Conservation (phyloP, 2,329 filamentous ascomycete species). For the Penicillium sp. region DNA sequence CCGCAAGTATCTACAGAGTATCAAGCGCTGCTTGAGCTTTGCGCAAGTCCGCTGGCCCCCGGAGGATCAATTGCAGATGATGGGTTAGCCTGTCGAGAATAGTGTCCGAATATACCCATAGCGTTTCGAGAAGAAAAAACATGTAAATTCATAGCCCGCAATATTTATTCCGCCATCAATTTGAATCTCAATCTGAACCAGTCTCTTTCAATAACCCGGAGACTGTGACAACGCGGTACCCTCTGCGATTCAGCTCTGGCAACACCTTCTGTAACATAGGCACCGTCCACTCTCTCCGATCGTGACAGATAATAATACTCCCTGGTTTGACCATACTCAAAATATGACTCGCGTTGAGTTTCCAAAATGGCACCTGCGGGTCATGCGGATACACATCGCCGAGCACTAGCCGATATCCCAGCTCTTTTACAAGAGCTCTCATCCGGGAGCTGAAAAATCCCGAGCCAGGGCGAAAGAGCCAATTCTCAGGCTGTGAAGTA, state of each 20-base stretch:
- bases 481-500: constrained; percentile 48
- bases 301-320: constrained; percentile 81
- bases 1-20: constrained; percentile 93
- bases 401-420: constrained; percentile 73
- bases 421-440: constrained; percentile 56
- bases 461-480: constrained; percentile 79
- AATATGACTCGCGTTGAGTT: constrained; percentile 74
- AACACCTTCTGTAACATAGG: constrained; percentile 75
- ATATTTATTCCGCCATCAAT: not conserved
- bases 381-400: constrained; percentile 89
- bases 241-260: constrained; percentile 66
- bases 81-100: constrained; percentile 63
- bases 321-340: constrained; percentile 76
- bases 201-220: constrained; percentile 59
- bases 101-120: constrained; percentile 16
- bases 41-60: constrained; percentile 96
- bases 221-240: constrained; percentile 71
- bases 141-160: not conserved
- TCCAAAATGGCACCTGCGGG: constrained; percentile 71
- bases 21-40: constrained; percentile 95
- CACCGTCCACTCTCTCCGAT: constrained; percentile 76
- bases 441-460: constrained; percentile 77
- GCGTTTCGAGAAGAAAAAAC: constrained; percentile 4
- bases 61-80: constrained; percentile 85
- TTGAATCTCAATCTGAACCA: not conserved